A percentile compares a stretch with the other conserved stretches of the same genome.
Conservation (phyloP, 306 rosid genomes). For the Quercus bicolor region DNA sequence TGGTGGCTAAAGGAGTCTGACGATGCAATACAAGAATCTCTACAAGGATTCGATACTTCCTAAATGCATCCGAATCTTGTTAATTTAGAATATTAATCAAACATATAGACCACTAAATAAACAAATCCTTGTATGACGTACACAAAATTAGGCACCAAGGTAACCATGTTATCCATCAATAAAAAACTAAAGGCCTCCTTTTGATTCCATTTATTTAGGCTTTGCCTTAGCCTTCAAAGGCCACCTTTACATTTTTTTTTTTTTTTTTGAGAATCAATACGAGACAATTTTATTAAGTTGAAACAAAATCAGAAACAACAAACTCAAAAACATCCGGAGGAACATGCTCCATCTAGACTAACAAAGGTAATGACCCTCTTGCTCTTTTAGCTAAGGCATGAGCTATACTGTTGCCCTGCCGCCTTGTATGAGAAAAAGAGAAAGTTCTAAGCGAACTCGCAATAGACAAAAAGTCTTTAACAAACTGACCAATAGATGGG, state of each 20-base stretch:
- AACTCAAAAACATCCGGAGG: no score
- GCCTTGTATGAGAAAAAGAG: no score
- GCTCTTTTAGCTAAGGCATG: no score
- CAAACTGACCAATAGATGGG: no score
- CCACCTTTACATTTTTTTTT: background rate
- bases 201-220: background rate
- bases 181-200: background rate
- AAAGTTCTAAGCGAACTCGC: no score
- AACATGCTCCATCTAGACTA: no score
- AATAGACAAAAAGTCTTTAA: no score
- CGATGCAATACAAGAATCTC: background rate
- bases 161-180: background rate
- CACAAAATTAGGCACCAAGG: background rate
- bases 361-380: no score
- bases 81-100: background rate
- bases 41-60: background rate
- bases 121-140: background rate
- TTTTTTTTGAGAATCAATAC: no score
- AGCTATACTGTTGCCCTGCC: no score
- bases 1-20: background rate
- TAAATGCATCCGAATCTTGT: background rate
- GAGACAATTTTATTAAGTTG: no score
- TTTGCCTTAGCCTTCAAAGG: background rate
- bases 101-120: background rate
- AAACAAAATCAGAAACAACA: no score